A percentile compares a stretch with the other conserved stretches of the same genome.
Evolutionary conservation across 2,329 filamentous ascomycete genomes (phyloP).

Genomic region (Sclerotinia nivalis): DNA sequence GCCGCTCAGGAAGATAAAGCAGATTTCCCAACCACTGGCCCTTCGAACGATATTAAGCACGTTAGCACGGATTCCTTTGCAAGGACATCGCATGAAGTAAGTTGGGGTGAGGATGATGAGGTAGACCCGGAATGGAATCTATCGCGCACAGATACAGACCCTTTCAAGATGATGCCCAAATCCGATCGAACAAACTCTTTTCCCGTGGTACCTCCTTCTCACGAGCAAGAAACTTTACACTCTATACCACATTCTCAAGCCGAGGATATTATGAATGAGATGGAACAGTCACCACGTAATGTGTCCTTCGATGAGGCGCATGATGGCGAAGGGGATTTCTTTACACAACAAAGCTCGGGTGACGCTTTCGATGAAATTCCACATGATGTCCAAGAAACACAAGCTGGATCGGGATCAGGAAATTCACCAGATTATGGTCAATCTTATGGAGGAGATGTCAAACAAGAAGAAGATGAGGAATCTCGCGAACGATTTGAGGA

Average conservation of each 20-base stretch:
- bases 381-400: conserved; percentile 10
- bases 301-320: conserved; percentile 44
- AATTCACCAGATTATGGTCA: conserved; percentile 28
- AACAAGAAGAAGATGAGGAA: conserved; percentile 49
- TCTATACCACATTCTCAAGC: conserved; percentile 53
- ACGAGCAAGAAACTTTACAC: conserved; percentile 37
- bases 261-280: conserved; percentile 54
- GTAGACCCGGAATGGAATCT: conserved; percentile 54
- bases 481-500: conserved; percentile 63
- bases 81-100: conserved; percentile 62
- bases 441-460: conserved; percentile 34
- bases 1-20: conserved; percentile 27
- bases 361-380: conserved; percentile 30
- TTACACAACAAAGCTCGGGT: conserved; percentile 44
- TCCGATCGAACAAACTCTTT: conserved; percentile 64
- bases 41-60: conserved; percentile 52
- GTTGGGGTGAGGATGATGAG: conserved; percentile 59
- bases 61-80: conserved; percentile 63
- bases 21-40: conserved; percentile 33
- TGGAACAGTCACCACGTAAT: conserved; percentile 46
- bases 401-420: conserved; percentile 12
- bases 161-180: conserved; percentile 60
- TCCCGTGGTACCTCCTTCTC: conserved; percentile 53
- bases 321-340: conserved; percentile 49
- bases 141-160: conserved; percentile 54